Evolutionary conservation across 768 basidiomycete species (phyloP), one percentile per base, ranked within the genome.

Genomic region (Pleurotus cornucopiae): DNA sequence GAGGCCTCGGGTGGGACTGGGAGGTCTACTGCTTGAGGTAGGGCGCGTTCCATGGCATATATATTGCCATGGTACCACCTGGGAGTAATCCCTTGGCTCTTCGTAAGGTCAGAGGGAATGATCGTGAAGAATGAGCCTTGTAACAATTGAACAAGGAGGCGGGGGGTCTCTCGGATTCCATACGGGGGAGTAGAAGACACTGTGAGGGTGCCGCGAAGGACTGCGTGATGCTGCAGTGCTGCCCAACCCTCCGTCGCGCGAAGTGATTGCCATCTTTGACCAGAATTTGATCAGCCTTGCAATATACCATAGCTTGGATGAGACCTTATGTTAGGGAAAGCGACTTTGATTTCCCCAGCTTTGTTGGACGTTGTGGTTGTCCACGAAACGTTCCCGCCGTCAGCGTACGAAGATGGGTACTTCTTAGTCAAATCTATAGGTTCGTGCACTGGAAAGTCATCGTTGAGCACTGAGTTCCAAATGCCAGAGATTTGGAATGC

Each of bases 31-130:
- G 71, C 56, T 56, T 79, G 81, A 13, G 76, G 73, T 9, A 81
- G 74, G 16, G 82, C 69, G 25, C 72, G 71, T 56, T 83, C 78
- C 69, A 88, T 74, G 20, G 75, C 73, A 66, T 96, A 96, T n/a
- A 96, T 84, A 65, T 96, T 91, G 34, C 91, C 93, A n/a, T 82
- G 70, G 66, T 87, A 79, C 93, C 93, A 96, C 64, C 79, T 70
- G 6, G 74, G 75, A 2, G 69, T 63, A 39, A 63, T 63, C 41
- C 55, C 46, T 12, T 49, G 57, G 23, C 64, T 51, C 2, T 47
- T 47, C 11, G 62, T 49, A 41, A 9, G 34, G n/a, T 20, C 53
- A 9, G 64, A 62, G 9, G 88, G 85, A 11, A 88, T 60, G 43
- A 96, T 65, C 5, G 89, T 73, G 64, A 92, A 91, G 66, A 88